Evolutionary conservation across 2,329 filamentous ascomycete species (phyloP).

Genomic region (Fusarium nurragi): DNA sequence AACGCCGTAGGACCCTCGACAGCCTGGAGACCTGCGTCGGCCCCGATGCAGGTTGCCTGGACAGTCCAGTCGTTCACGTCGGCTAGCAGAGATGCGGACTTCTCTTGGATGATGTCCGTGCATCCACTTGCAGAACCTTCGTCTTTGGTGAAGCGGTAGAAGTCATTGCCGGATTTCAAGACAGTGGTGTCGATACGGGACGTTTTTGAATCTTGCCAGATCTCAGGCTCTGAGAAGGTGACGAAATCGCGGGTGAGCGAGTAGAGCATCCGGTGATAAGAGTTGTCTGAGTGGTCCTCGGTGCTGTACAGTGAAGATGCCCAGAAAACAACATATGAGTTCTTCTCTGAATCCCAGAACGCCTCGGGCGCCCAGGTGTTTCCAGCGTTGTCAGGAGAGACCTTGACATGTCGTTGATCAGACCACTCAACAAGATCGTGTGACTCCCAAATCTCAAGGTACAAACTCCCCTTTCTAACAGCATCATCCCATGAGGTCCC

Average conservation of each 20-base stretch:
- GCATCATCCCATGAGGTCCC: slow-evolving; percentile 62
- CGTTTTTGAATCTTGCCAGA: slow-evolving; percentile 62
- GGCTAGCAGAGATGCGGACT: slow-evolving; percentile 54
- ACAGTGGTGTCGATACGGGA: slow-evolving; percentile 65
- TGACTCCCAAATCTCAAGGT: slow-evolving; percentile 64
- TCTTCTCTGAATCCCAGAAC: slow-evolving; percentile 56
- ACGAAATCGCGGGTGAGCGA: slow-evolving; percentile 61
- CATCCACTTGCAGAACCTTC: slow-evolving; percentile 62
- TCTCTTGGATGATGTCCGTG: slow-evolving; percentile 64
- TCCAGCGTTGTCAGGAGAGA: slow-evolving; percentile 59
- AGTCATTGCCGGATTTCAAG: slow-evolving; percentile 52
- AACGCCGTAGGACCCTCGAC: slow-evolving; percentile 64
- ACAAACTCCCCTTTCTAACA: slow-evolving; percentile 58
- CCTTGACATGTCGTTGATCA: slow-evolving; percentile 58
- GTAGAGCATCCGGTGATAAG: slow-evolving; percentile 64
- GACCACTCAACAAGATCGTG: slow-evolving; percentile 62
- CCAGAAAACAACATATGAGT: slow-evolving; percentile 59
- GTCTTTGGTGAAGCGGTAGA: slow-evolving; percentile 66
- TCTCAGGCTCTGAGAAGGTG: slow-evolving; percentile 56
- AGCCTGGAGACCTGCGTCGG: slow-evolving; percentile 57
- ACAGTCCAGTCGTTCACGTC: slow-evolving; percentile 55
- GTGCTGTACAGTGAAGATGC: slow-evolving; percentile 56
- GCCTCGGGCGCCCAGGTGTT: slow-evolving; percentile 66
- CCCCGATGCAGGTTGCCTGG: slow-evolving; percentile 60
- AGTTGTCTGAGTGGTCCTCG: slow-evolving; percentile 51